Evolutionary conservation across 805 yeast species (phyloP).

Genomic region (Deakozyma indianensis): DNA sequence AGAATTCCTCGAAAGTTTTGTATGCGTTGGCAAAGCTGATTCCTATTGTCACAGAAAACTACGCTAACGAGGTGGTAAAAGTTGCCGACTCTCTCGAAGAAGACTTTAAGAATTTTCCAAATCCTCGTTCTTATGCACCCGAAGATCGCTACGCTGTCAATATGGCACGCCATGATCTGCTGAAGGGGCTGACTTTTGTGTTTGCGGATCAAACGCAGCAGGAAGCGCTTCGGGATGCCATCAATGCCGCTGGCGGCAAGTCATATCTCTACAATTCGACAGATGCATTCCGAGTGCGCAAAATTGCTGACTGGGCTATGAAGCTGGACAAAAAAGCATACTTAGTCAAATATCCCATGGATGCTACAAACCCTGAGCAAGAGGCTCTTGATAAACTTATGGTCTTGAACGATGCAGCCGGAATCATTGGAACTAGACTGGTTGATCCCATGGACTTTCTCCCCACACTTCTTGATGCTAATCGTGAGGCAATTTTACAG

Average conservation of each 20-base stretch:
- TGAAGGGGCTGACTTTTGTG: constrained; percentile 15
- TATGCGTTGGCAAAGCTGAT: constrained; percentile 21
- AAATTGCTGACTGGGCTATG: background rate
- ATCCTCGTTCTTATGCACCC: constrained; percentile 12
- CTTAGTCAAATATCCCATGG: constrained; percentile 9
- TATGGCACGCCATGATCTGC: constrained; percentile 12
- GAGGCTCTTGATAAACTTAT: constrained; percentile 5
- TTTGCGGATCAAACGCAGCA: constrained; percentile 14
- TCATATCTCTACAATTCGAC: background rate
- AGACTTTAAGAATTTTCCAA: constrained; percentile 17
- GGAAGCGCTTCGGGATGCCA: constrained; percentile 12
- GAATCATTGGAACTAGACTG: constrained; percentile 11
- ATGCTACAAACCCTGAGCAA: constrained; percentile 2
- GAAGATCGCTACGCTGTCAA: constrained; percentile 14
- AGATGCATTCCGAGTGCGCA: background rate
- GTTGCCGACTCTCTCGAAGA: constrained; percentile 7
- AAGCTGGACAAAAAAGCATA: background rate
- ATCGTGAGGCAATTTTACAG: constrained; percentile 2
- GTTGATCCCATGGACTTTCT: constrained; percentile 18
- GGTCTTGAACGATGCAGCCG: constrained; percentile 11
- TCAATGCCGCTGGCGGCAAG: constrained; percentile 18
- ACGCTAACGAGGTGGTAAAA: constrained; percentile 10
- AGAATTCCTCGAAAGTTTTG: constrained; percentile 17
- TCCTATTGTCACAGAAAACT: constrained; percentile 19
- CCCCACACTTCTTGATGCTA: constrained; percentile 13